Percentiles rank a stretch among this genome's conserved stretches.
Conservation (phyloP, 2,329 filamentous ascomycete species). For the Alternaria postmessia region DNA sequence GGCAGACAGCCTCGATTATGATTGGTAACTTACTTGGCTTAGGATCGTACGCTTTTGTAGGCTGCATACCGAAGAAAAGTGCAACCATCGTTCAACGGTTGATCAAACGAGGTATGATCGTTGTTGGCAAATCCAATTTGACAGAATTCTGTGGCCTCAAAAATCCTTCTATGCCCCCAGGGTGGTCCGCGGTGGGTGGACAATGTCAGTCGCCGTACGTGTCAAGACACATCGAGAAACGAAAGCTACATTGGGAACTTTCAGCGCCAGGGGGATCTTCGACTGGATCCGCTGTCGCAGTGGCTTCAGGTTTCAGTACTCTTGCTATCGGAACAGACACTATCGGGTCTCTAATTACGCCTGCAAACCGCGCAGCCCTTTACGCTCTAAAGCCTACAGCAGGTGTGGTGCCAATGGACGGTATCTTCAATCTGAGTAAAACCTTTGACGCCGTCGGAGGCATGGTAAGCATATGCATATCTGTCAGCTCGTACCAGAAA, state of each 20-base stretch:
- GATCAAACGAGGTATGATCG: slow-evolving; percentile 51
- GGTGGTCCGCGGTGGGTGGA: slow-evolving; percentile 53
- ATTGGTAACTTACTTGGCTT: slow-evolving; percentile 3
- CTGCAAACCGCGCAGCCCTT: slow-evolving; percentile 50
- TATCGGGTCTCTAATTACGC: slow-evolving; percentile 50
- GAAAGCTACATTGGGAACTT: slow-evolving; percentile 48
- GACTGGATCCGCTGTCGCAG: slow-evolving; percentile 50
- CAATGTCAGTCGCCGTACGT: slow-evolving; percentile 52
- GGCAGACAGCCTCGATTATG: background rate
- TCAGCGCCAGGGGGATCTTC: slow-evolving; percentile 49
- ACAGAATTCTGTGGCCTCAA: slow-evolving; percentile 51
- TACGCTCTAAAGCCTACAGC: slow-evolving; percentile 52
- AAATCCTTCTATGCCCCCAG: slow-evolving; percentile 48
- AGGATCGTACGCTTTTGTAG: slow-evolving; percentile 51
- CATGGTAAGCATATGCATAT: slow-evolving; percentile 31
- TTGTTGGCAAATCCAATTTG: slow-evolving; percentile 55
- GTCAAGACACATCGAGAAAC: slow-evolving; percentile 48
- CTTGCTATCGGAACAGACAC: slow-evolving; percentile 53
- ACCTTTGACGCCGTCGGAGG: slow-evolving; percentile 47
- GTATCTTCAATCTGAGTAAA: slow-evolving; percentile 46
- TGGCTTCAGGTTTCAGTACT: slow-evolving; percentile 53
- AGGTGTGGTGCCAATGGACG: slow-evolving; percentile 48
- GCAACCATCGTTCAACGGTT: slow-evolving; percentile 51
- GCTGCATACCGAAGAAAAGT: slow-evolving; percentile 48
- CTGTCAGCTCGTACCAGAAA: background rate